phyloP scores from a whole-genome alignment of 129 eudicot species.

The Scalesia atractyloides region DNA sequence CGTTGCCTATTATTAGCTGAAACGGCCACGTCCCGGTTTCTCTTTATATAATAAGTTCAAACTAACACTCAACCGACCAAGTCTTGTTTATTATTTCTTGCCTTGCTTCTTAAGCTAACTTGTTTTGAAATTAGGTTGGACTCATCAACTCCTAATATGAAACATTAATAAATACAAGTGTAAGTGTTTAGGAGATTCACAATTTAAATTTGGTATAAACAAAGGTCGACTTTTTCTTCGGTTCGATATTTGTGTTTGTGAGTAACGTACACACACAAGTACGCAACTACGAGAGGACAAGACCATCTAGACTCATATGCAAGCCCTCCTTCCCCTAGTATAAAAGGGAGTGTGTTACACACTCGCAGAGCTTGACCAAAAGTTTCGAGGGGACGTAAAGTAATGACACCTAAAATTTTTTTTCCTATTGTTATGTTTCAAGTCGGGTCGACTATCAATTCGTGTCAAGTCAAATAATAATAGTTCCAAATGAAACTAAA shows the following conservation, averaged over 20 bases:
- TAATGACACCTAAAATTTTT: no score
- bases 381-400: no score
- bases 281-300: no score
- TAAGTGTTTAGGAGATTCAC: background rate
- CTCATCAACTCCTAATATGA: background rate
- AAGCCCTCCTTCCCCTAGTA: no score
- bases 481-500: no score
- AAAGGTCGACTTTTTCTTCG: background rate
- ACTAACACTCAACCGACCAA: background rate
- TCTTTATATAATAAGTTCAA: background rate
- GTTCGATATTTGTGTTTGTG: background rate
- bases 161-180: background rate
- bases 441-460: no score
- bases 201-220: background rate
- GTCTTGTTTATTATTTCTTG: conserved; percentile 5
- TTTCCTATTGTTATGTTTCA: no score
- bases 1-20: conserved; percentile 2
- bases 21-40: background rate
- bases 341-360: no score
- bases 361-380: no score
- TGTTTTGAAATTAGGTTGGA: background rate
- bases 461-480: no score
- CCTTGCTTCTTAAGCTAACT: conserved; percentile 11
- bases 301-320: no score
- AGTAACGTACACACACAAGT: background rate